Evolutionary conservation across 192 early-diverging fungal species (phyloP).

Genomic region (Gigaspora rosea): DNA sequence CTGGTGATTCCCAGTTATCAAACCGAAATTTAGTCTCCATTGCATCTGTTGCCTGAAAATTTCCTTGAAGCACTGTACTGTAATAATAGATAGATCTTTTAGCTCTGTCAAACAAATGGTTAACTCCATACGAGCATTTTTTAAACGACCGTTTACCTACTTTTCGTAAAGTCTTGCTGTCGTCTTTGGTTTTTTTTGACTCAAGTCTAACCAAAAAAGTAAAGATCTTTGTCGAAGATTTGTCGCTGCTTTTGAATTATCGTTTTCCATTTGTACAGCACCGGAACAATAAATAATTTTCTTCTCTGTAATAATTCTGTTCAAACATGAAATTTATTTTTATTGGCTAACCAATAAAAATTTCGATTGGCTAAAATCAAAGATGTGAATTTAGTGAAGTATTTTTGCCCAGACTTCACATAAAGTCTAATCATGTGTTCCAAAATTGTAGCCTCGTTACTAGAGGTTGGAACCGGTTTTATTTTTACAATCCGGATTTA

Average conservation of each 20-base stretch:
- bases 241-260: neutral
- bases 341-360: too few relatives aligned
- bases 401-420: too few relatives aligned
- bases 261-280: too few relatives aligned
- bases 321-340: too few relatives aligned
- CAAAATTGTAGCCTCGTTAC: too few relatives aligned
- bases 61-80: conserved; percentile 45
- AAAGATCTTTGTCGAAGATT: conserved; percentile 47
- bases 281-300: too few relatives aligned
- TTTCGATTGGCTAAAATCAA: too few relatives aligned
- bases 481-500: too few relatives aligned
- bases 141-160: conserved; percentile 19
- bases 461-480: too few relatives aligned
- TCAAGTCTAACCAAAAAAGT: conserved; percentile 50
- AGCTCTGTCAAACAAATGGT: neutral
- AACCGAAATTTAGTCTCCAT: conserved; percentile 53
- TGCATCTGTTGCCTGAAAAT: conserved; percentile 50
- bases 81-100: neutral
- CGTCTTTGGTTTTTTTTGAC: conserved; percentile 31
- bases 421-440: too few relatives aligned
- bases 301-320: too few relatives aligned
- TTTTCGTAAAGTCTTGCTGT: conserved; percentile 43
- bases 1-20: conserved; percentile 47
- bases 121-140: neutral
- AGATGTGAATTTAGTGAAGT: too few relatives aligned